Percentiles rank a stretch among this genome's conserved stretches.
phyloP scores from a whole-genome alignment of 306 rosid species.

The Hippophae gyantsensis region DNA sequence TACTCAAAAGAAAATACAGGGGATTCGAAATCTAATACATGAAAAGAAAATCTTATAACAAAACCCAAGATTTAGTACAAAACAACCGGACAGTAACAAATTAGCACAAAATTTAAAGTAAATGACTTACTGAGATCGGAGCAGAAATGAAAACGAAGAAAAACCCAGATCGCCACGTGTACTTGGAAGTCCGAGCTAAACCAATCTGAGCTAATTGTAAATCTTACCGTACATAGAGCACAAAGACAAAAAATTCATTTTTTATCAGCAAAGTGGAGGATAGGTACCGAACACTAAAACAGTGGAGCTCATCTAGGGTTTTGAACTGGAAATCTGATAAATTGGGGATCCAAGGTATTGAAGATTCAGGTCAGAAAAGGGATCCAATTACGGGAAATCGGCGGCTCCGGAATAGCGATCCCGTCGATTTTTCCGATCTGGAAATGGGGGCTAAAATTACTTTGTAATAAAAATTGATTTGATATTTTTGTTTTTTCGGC shows the following conservation, averaged over 20 bases:
- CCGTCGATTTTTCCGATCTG: conserved; percentile 45
- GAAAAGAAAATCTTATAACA: conserved; percentile 1
- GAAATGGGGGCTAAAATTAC: conserved; percentile 13
- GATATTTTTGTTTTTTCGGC: conserved; percentile 12
- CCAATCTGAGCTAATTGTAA: conserved; percentile 31
- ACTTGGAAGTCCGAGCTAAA: conserved; percentile 47
- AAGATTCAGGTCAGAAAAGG: conserved; percentile 29
- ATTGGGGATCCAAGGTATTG: background rate
- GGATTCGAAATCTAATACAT: conserved; percentile 18
- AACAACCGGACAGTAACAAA: conserved; percentile 7
- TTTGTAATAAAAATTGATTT: conserved; percentile 21
- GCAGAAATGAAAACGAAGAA: conserved; percentile 41
- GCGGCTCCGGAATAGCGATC: conserved; percentile 41
- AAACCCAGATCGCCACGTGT: conserved; percentile 85
- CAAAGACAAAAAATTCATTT: conserved; percentile 34
- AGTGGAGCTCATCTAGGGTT: conserved; percentile 18
- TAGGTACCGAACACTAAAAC: background rate
- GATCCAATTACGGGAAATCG: conserved; percentile 22
- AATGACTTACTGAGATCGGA: conserved; percentile 51
- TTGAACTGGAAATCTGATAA: conserved; percentile 7
- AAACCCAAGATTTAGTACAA: background rate
- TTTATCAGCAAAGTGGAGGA: conserved; percentile 17
- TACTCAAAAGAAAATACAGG: conserved; percentile 15
- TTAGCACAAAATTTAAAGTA: conserved; percentile 8
- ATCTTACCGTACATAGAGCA: conserved; percentile 42